Evolutionary conservation across 2,329 filamentous ascomycete genomes (phyloP).

Genomic region (Chrysoporthe deuterocubensis): DNA sequence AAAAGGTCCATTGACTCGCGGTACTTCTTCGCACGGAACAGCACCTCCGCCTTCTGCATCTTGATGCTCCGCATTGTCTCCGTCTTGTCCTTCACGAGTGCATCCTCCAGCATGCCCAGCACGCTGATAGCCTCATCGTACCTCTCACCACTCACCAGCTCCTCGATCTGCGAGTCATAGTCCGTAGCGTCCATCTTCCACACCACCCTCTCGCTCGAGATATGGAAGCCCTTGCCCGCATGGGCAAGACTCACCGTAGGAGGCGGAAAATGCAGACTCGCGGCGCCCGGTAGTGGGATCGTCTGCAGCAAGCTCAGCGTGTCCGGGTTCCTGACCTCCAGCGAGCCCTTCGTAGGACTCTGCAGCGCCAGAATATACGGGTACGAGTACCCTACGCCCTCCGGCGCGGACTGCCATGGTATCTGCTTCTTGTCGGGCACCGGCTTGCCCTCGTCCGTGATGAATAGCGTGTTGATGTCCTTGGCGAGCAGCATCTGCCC

Average conservation of each 20-base stretch:
- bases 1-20: conserved; percentile 88
- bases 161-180: conserved; percentile 87
- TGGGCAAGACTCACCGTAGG: conserved; percentile 94
- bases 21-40: conserved; percentile 85
- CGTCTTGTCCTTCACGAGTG: conserved; percentile 80
- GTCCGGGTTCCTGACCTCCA: conserved; percentile 92
- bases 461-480: conserved; percentile 93
- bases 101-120: conserved; percentile 88
- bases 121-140: conserved; percentile 94
- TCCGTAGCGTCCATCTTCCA: conserved; percentile 96
- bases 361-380: conserved; percentile 91
- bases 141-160: conserved; percentile 72
- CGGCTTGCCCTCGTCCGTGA: conserved; percentile 80
- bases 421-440: conserved; percentile 79
- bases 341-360: conserved; percentile 76
- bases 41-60: conserved; percentile 83
- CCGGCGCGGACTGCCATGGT: conserved; percentile 88
- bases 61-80: conserved; percentile 83
- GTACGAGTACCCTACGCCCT: conserved; percentile 94
- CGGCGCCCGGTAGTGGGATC: conserved; percentile 79
- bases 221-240: conserved; percentile 92
- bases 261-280: conserved; percentile 86
- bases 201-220: conserved; percentile 86
- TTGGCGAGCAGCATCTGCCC: conserved; percentile 93
- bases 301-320: conserved; percentile 89